Conservation (phyloP, 768 basidiomycete species). For the Boletus tomentosulus region DNA sequence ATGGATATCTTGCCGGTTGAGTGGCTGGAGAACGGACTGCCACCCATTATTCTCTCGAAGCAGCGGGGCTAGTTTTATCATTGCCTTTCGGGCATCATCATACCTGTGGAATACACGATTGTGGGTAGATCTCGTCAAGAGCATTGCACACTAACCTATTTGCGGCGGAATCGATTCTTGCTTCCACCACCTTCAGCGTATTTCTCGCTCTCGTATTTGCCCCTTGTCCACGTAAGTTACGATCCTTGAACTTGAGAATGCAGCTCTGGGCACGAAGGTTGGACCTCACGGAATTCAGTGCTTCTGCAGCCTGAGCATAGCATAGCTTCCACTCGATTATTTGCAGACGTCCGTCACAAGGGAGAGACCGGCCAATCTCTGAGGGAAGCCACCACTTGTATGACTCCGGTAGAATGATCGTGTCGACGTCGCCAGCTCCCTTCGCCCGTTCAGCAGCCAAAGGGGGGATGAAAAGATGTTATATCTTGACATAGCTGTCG, state of each 20-base stretch:
- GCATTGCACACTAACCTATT: no score
- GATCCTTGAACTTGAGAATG: slow-evolving; percentile 4
- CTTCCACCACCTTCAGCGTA: background rate
- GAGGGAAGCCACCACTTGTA: no score
- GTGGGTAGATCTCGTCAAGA: no score
- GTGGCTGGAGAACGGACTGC: background rate
- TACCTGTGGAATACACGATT: no score
- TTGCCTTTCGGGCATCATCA: background rate
- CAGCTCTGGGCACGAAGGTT: slow-evolving; percentile 6
- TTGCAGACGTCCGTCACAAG: no score
- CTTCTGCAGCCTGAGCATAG: slow-evolving; percentile 4
- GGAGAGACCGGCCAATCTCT: no score
- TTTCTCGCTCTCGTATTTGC: slow-evolving; percentile 1
- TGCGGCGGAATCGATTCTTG: background rate
- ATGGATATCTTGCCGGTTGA: background rate
- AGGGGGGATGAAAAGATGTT: no score
- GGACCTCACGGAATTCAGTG: no score
- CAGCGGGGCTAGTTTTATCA: background rate
- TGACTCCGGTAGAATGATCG: no score
- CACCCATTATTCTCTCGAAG: background rate
- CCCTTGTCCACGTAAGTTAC: slow-evolving; percentile 4
- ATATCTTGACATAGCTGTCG: no score
- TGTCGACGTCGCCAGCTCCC: no score
- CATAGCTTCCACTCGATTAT: slow-evolving; percentile 3
- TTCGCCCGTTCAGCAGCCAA: no score